Base-by-base conservation (phyloP, 306 rosid species). In the Rubus parviflorus region DNA sequence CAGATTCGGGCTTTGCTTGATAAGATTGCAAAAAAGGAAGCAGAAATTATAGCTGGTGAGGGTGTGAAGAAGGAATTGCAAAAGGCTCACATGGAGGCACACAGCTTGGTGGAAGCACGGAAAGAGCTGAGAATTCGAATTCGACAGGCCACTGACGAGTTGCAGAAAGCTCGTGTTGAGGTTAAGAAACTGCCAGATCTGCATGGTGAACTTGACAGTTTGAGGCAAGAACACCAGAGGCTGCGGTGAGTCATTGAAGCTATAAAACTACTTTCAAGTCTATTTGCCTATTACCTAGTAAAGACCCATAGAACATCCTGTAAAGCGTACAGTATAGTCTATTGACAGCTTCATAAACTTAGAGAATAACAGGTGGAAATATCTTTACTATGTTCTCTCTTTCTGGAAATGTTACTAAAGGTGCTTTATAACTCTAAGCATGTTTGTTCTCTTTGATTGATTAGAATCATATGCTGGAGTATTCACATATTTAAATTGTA, bases 1-100 rank as follows among this genome's bases (percentile, higher is more conserved):
- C 97, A 95, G 79, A 84, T 87, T 69, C 85, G 92, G 47, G 87
- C 84, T 78, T 86, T 92, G 72, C 41, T 88, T 42, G 99, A 95
- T 72, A 95, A 90, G 86, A 89, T 90, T 70, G 81, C 80, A 0
- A 89, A 90, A 85, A 83, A 81, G 86, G 96, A 95, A 70, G 86
- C 74, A 51, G 88, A 87, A 70, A 72, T 88, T 71, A 81, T 78
- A 81, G 92, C 89, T 2, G 82, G 96, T 79, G 97, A 89, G 78
- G 77, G 75, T 77, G 75, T 90, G 76, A 89, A 86, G 86, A 88
- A 86, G 86, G 93, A 95, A 30, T 81, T 95, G 62, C 87, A 88
- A 65, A 82, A 75, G 67, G 97, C 92, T 53, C 89, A 79, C 72
- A 73, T 85, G 76, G 97, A 95, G 54, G 99, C 92, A 16, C 96